Evolutionary conservation across 192 early-diverging fungal species (phyloP), one percentile per base, ranked within the genome.

Genomic region (Chytriomyces sp.): DNA sequence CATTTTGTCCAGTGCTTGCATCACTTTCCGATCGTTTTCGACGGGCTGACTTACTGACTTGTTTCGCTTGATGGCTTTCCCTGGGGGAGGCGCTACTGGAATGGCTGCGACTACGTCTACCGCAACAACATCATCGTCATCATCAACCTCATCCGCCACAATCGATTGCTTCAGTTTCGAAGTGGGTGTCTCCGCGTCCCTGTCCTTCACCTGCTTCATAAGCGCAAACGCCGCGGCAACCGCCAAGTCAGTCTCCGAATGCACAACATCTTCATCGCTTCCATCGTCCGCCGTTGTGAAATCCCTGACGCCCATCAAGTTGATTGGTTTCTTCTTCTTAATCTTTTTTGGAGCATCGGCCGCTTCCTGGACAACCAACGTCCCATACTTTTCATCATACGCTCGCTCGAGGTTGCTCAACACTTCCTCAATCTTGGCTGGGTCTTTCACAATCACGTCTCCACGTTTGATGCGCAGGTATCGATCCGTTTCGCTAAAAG

Each of bases 401-500:
- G 45, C 16, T 0, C 20, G 11, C 46, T 75, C 73, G 20, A 48
- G 66, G n/a, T 53, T 45, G 10, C 11, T 48, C 6, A 75, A 57
- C 16, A 57, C 73, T 6, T 49, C 73, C 24, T 64, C 63, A 6
- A 75, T 46, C 8, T 18, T 26, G 8, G 28, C 64, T 50, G 35
- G 16, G 47, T 75, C 73, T 16, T 48, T 49, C 7, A n/a, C 11
- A 20, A 11, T 11, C 18, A 26, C 48, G 24, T 75, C 63, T 13
- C 73, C 73, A 3, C 73, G n/a, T 18, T 46, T 44, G 8, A 75
- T 75, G 16, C 70, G 70, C 64, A 53, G 6, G 26, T 68, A 64
- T n/a, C 78, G 61, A 24, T 72, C 69, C 20, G 71, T 73, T 18
- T 43, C 47, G n/a, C 45, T 72, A 45, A 73, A 73, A 5, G 78